phyloP scores from a whole-genome alignment of 306 rosid genomes.

The Phaseolus lunatus region DNA sequence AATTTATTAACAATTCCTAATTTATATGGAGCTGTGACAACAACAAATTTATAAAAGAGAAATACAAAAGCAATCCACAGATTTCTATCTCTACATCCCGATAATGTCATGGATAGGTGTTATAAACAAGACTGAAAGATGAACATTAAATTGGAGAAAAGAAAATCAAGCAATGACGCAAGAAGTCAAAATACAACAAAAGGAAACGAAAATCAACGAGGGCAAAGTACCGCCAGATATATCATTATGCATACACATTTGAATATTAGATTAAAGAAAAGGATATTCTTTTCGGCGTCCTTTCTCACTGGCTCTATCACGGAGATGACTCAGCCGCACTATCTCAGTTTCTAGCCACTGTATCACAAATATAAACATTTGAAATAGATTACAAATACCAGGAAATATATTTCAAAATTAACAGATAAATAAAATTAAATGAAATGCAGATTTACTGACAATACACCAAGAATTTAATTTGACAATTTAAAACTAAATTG shows the following conservation, averaged over 20 bases:
- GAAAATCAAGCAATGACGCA: conserved; percentile 14
- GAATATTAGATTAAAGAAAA: conserved; percentile 43
- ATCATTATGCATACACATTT: not conserved
- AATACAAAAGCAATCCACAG: not conserved
- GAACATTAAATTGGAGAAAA: conserved; percentile 18
- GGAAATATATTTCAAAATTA: conserved; percentile 15
- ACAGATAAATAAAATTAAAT: conserved; percentile 29
- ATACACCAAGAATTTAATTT: conserved; percentile 26
- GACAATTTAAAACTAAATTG: conserved; percentile 13
- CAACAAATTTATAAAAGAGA: conserved; percentile 16
- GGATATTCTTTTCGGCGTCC: conserved; percentile 99
- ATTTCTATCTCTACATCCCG: conserved; percentile 24
- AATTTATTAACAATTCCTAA: conserved; percentile 8
- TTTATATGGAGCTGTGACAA: not conserved
- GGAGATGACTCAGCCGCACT: conserved; percentile 90
- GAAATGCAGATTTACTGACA: conserved; percentile 14
- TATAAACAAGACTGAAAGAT: not conserved
- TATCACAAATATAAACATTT: conserved; percentile 42
- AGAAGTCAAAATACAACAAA: not conserved
- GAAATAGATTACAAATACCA: conserved; percentile 34
- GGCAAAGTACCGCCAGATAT: conserved; percentile 27
- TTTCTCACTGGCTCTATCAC: conserved; percentile 99
- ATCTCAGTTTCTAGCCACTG: conserved; percentile 98
- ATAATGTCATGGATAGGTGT: conserved; percentile 1
- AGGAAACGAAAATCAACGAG: conserved; percentile 21